A percentile compares a stretch with the other conserved stretches of the same genome.
phyloP scores from a whole-genome alignment of 2,329 filamentous ascomycete genomes.

The Phaeophleospora eucalypticola region DNA sequence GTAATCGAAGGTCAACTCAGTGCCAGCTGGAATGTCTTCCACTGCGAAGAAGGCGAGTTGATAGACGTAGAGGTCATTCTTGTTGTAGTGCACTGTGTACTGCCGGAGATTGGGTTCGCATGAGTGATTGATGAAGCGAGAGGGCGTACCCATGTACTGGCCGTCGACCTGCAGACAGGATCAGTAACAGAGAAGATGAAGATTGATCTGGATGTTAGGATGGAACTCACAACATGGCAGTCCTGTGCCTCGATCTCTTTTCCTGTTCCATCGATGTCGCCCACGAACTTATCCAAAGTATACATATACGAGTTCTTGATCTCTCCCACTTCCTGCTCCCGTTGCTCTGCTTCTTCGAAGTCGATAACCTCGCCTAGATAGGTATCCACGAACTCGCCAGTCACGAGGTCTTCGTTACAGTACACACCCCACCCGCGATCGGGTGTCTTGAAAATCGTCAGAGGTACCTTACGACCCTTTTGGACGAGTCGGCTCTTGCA shows the following conservation, averaged over 20 bases:
- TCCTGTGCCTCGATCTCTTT: constrained; percentile 45
- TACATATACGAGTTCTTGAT: constrained; percentile 78
- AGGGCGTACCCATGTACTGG: constrained; percentile 72
- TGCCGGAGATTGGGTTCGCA: constrained; percentile 76
- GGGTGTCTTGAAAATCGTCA: constrained; percentile 72
- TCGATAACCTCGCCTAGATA: constrained; percentile 64
- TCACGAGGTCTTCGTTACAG: constrained; percentile 59
- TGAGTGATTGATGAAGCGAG: constrained; percentile 78
- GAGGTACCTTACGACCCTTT: constrained; percentile 62
- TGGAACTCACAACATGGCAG: constrained; percentile 46
- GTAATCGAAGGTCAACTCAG: constrained; percentile 79
- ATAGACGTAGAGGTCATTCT: constrained; percentile 69
- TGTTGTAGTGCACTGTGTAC: constrained; percentile 74
- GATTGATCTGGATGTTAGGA: no score
- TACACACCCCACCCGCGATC: constrained; percentile 76
- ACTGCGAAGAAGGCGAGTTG: constrained; percentile 74
- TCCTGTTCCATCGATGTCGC: constrained; percentile 35
- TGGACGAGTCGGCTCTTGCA: constrained; percentile 77
- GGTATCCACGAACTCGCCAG: constrained; percentile 74
- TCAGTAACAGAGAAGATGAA: no score
- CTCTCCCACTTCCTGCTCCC: constrained; percentile 55
- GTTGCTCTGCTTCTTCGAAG: constrained; percentile 56
- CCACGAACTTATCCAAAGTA: constrained; percentile 70
- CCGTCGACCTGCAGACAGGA: no score
- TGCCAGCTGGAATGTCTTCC: constrained; percentile 58